A percentile compares a stretch with the other conserved stretches of the same genome.
phyloP scores from a whole-genome alignment of 495 filamentous ascomycete species.

The Talaromyces borbonicus region DNA sequence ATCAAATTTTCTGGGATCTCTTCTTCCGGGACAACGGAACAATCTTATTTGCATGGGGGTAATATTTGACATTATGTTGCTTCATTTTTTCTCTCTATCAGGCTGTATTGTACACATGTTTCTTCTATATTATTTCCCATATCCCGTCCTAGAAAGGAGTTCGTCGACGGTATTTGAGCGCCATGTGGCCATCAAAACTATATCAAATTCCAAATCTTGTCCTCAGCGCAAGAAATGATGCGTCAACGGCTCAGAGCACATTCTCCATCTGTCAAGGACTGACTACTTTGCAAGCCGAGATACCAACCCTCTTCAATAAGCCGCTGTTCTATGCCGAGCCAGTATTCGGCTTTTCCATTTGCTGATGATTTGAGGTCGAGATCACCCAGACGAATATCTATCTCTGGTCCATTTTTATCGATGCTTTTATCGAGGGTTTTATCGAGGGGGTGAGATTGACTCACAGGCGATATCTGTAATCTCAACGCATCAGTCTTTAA shows the following conservation, averaged over 20 bases:
- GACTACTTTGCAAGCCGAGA: constrained; percentile 27
- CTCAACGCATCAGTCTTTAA: too few species aligned
- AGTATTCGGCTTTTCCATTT: constrained; percentile 60
- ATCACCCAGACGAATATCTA: constrained; percentile 75
- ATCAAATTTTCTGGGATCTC: background rate
- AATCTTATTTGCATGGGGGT: too few species aligned
- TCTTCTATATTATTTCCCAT: background rate
- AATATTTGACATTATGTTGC: background rate
- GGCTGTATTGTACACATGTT: background rate
- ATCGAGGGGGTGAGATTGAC: background rate
- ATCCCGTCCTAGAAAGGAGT: background rate
- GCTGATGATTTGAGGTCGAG: constrained; percentile 74
- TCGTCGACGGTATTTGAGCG: too few species aligned
- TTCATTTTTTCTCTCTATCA: background rate
- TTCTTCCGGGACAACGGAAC: background rate
- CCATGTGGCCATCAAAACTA: too few species aligned
- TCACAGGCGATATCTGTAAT: background rate
- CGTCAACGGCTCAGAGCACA: constrained; percentile 17
- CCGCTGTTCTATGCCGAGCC: constrained; percentile 52
- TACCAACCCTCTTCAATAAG: constrained; percentile 72
- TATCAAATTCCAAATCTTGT: background rate
- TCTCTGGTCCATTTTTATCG: constrained; percentile 21
- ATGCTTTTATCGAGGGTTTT: constrained; percentile 6
- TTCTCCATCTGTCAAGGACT: constrained; percentile 14
- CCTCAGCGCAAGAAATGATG: background rate